A percentile compares a stretch with the other conserved stretches of the same genome.
phyloP scores from a whole-genome alignment of 305 asterid species.

The Fraxinus paxiana region DNA sequence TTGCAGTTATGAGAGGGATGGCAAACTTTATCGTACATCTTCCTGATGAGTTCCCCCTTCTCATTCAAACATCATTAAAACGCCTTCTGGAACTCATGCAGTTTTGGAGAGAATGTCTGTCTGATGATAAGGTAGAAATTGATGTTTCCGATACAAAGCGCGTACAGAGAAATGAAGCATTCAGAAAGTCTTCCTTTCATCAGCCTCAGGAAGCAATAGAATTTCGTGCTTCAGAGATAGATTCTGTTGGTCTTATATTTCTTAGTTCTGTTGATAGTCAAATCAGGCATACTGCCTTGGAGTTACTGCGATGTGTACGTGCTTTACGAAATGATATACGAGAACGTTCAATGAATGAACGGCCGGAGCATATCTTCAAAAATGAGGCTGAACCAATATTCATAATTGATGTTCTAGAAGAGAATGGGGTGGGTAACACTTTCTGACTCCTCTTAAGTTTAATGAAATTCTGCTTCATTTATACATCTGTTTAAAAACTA shows the following conservation, averaged over 20 bases:
- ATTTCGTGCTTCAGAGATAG: conserved; percentile 92
- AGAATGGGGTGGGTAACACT: conserved; percentile 77
- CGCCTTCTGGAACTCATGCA: conserved; percentile 98
- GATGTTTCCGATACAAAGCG: conserved; percentile 65
- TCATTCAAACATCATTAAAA: conserved; percentile 90
- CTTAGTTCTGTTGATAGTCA: conserved; percentile 97
- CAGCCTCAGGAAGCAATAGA: conserved; percentile 79
- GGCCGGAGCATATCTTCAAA: conserved; percentile 56
- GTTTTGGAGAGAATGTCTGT: conserved; percentile 88
- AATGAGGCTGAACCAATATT: conserved; percentile 87
- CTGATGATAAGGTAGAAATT: conserved; percentile 60
- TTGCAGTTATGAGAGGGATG: conserved; percentile 99
- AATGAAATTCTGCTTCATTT: conserved; percentile 21
- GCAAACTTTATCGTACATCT: conserved; percentile 80
- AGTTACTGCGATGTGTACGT: conserved; percentile 91
- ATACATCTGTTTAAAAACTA: conserved; percentile 10
- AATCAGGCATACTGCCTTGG: conserved; percentile 96
- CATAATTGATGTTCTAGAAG: conserved; percentile 97
- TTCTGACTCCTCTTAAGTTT: conserved; percentile 23
- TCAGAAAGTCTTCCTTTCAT: conserved; percentile 86
- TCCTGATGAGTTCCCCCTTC: conserved; percentile 99
- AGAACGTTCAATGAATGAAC: conserved; percentile 57
- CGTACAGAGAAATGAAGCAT: conserved; percentile 77
- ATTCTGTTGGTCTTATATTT: conserved; percentile 96
- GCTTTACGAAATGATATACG: conserved; percentile 81